Conservation (phyloP, 345 rosid species). For the Eucalyptus curtisii region DNA sequence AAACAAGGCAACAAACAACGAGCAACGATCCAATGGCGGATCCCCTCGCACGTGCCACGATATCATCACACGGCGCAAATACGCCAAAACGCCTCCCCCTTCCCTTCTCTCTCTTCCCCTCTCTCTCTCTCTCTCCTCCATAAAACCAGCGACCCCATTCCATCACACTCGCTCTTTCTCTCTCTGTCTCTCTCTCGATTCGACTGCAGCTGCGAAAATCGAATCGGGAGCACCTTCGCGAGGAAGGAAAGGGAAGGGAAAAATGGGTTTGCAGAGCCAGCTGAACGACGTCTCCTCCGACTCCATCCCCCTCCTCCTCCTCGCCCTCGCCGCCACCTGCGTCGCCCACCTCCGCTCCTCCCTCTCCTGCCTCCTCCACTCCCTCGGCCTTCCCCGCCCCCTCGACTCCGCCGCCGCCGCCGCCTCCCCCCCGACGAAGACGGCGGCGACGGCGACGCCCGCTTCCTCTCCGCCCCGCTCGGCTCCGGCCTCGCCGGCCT, state of each 20-base stretch:
- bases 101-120: not conserved
- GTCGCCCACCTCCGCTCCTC: conserved; percentile 34
- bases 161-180: not conserved
- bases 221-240: not conserved
- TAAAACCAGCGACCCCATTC: not conserved
- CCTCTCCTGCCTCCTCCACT: conserved; percentile 14
- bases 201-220: not conserved
- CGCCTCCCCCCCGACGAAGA: not conserved
- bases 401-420: not conserved
- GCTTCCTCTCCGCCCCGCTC: not conserved
- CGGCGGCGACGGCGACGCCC: not conserved
- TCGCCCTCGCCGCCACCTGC: conserved; percentile 55
- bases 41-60: not conserved
- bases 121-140: not conserved
- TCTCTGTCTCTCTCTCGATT: not conserved
- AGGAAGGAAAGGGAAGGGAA: not conserved
- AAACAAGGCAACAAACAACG: not conserved
- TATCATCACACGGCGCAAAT: not conserved
- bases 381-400: conserved; percentile 4
- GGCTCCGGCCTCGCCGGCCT: conserved; percentile 44
- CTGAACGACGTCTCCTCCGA: conserved; percentile 70
- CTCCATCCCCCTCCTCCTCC: conserved; percentile 54
- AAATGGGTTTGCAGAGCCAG: conserved; percentile 68
- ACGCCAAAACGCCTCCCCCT: not conserved
- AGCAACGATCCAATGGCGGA: not conserved